phyloP scores from a whole-genome alignment of 768 basidiomycete species.

The Mrakia blollopis region DNA sequence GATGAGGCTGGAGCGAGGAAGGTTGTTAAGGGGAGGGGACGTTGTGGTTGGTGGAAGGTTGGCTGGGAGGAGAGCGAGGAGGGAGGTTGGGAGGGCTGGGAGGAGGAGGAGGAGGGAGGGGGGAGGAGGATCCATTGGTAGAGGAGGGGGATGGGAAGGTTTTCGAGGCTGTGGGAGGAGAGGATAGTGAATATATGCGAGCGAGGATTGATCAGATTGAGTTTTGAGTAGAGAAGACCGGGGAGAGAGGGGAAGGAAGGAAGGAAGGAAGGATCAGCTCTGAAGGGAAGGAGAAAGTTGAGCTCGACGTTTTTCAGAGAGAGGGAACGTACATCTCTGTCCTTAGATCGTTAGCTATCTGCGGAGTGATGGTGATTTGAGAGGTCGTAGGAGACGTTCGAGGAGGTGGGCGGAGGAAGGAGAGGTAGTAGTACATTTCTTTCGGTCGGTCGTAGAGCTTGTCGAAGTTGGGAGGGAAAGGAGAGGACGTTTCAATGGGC shows the following conservation, averaged over 20 bases:
- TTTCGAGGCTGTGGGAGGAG: slow-evolving; percentile 57
- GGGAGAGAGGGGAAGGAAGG: slow-evolving; percentile 34
- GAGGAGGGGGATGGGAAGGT: slow-evolving; percentile 40
- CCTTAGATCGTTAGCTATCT: slow-evolving; percentile 82
- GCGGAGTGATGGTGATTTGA: slow-evolving; percentile 63
- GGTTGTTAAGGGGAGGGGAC: slow-evolving; percentile 3
- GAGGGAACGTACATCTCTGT: slow-evolving; percentile 54
- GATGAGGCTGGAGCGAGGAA: slow-evolving; percentile 48
- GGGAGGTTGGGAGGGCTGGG: background rate
- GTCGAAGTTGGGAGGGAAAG: background rate
- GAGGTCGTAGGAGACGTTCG: slow-evolving; percentile 45
- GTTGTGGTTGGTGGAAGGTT: background rate
- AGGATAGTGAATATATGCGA: slow-evolving; percentile 21
- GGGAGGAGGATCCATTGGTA: slow-evolving; percentile 25
- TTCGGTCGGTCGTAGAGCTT: too few relatives aligned
- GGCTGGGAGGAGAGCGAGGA: background rate
- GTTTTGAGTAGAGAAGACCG: too few relatives aligned
- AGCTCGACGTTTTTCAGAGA: background rate
- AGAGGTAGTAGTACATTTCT: slow-evolving; percentile 84
- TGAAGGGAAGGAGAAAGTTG: background rate
- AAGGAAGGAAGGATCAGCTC: slow-evolving; percentile 25
- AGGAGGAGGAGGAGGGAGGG: background rate
- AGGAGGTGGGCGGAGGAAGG: slow-evolving; percentile 83
- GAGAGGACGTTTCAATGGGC: background rate
- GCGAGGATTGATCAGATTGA: too few relatives aligned